Evolutionary conservation across 2,329 filamentous ascomycete species (phyloP), one percentile per base, ranked within the genome.

Genomic region (Diaporthe vaccinii): DNA sequence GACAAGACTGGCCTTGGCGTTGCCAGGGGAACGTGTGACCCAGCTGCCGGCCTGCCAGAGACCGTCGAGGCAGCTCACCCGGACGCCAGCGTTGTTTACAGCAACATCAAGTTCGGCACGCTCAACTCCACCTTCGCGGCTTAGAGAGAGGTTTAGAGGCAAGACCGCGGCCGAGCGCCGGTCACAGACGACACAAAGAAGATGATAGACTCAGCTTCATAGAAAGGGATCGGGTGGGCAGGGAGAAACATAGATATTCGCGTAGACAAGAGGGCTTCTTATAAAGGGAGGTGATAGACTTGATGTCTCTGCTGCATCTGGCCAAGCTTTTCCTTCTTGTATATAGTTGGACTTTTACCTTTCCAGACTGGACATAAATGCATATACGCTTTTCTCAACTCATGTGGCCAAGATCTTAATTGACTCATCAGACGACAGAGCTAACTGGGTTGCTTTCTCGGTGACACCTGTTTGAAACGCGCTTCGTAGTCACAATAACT

Each of bases 21-120:
- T 57, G 82, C 84, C 46, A 86, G 89, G 77, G 89, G 89, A 67
- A 82, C 84, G 14, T 91, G 89, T 79, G 79, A 84, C 74, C 84
- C 84, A 20, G 82, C 79, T 62, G 86, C 86, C 28, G 89, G 88
- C 36, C 82, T 81, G 9, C 88, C 89, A 12, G 77, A 78, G 31
- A 84, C 84, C 5, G 83, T 90, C 57, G 85, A 89, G 82, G 51
- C 79, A 4, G 80, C 82, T 25, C 78, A 82, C 58, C 83, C 87
- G 1, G 82, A 84, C 77, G 81, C 87, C 69, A 84, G 82, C 74
- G 87, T 89, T 57, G 81, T 83, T 34, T 89, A 84, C 81, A 88
- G 86, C 67, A 88, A 88, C 82, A 88, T 89, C 83, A 87, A 86
- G 83, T 72, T 85, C 74, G 87, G 87, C 5, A 82, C 86, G 28